Evolutionary conservation across 208 protist species (phyloP), one percentile per base, ranked within the genome.

Genomic region (Trypanosoma scelopori): DNA sequence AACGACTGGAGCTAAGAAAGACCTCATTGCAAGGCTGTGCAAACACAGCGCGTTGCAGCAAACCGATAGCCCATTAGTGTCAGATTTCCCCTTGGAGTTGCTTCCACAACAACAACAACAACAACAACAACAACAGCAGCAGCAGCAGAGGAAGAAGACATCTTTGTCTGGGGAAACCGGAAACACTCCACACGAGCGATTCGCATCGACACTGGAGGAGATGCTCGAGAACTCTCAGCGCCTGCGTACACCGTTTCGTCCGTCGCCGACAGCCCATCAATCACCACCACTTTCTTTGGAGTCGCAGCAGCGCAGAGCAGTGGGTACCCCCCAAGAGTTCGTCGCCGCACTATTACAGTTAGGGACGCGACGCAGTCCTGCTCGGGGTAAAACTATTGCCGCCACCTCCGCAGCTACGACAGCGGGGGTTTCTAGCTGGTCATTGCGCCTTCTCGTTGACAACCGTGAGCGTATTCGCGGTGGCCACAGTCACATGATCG

Each of bases 401-500:
- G 3, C n/a, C 22, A 45, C 61, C 23, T 47, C 30, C 15, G 60
- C 51, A 30, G 47, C 53, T 22, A 42, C 58, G n/a, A 64, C 47
- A 13, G 49, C 69, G 13, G 58, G 32, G 0, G n/a, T 60, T 9
- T 71, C 41, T 25, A 23, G 16, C 16, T 66, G 71, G 6, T 53
- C 30, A 2, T 93, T 84, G 84, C 68, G 71, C 48, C 67, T 87
- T 71, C 71, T 93, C 4, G 84, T 93, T 43, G 87, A 93, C 57
- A 76, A 82, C 53, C 82, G 87, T 37, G 87, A 93, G 64, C 77
- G 82, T 11, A 56, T 72, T 39, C 52, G 47, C 28, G 71, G 71
- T 20, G 42, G 47, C 30, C 81, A 89, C 50, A 73, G 73, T 11
- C 52, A 68, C 9, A 78, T 92, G 68, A 55, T 86, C 23, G 74